phyloP scores from a whole-genome alignment of 495 filamentous ascomycete species.

The Aspergillus saccharolyticus region DNA sequence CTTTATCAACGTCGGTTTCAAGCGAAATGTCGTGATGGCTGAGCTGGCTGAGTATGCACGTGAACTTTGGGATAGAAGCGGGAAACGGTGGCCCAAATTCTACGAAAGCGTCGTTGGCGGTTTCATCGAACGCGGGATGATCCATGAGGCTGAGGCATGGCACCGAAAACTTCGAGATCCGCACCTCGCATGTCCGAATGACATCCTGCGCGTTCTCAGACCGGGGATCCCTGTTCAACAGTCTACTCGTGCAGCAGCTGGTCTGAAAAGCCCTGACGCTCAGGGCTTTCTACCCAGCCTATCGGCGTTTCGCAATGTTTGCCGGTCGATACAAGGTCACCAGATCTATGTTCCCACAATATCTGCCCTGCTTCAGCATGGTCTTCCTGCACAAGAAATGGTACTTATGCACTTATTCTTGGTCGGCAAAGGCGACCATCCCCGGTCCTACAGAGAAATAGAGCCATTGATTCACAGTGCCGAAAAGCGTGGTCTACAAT shows the following conservation, averaged over 20 bases:
- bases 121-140: constrained; percentile 33
- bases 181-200: constrained; percentile 25
- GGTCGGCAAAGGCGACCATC: constrained; percentile 44
- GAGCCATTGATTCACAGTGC: constrained; percentile 41
- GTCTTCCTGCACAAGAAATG: constrained; percentile 42
- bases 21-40: constrained; percentile 42
- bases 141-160: constrained; percentile 41
- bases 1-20: constrained; percentile 47
- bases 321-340: constrained; percentile 34
- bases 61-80: constrained; percentile 41
- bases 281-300: constrained; percentile 18
- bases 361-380: constrained; percentile 46
- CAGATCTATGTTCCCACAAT: constrained; percentile 59
- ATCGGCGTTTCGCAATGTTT: constrained; percentile 46
- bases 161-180: constrained; percentile 37
- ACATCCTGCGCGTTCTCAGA: constrained; percentile 35
- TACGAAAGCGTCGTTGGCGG: constrained; percentile 48
- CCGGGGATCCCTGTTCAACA: constrained; percentile 17
- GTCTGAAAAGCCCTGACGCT: constrained; percentile 1
- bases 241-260: neutral
- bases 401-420: constrained; percentile 57
- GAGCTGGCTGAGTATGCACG: constrained; percentile 53
- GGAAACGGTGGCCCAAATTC: constrained; percentile 40
- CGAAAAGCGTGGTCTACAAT: constrained; percentile 25
- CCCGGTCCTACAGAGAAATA: constrained; percentile 31